Conservation (phyloP, 345 rosid genomes). For the Linum lewisii region DNA sequence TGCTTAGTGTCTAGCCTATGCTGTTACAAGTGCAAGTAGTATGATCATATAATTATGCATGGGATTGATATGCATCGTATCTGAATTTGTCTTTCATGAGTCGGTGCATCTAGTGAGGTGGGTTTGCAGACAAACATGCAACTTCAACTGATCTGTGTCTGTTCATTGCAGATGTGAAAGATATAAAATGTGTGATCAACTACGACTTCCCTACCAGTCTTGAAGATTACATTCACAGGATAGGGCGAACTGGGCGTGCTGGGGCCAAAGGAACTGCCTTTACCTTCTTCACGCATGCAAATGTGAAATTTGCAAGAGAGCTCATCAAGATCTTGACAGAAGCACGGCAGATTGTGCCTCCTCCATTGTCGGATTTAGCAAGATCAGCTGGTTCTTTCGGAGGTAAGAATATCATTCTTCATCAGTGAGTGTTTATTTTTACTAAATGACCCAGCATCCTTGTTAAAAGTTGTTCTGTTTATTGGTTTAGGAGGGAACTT, state of each 20-base stretch:
- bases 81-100: no score
- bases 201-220: slow-evolving; percentile 89
- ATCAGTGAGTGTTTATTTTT: neutral
- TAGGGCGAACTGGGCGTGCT: slow-evolving; percentile 96
- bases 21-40: neutral
- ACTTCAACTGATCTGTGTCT: neutral
- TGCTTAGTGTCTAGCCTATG: slow-evolving; percentile 9
- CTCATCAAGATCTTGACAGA: slow-evolving; percentile 84
- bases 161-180: slow-evolving; percentile 83
- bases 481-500: slow-evolving; percentile 55
- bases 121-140: no score
- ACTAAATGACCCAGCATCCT: neutral
- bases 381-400: slow-evolving; percentile 40
- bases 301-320: slow-evolving; percentile 75
- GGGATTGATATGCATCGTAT: neutral
- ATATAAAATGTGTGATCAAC: slow-evolving; percentile 94
- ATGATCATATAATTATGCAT: neutral
- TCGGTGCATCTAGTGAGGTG: no score
- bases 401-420: slow-evolving; percentile 30
- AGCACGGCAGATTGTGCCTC: slow-evolving; percentile 75
- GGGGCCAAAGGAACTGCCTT: slow-evolving; percentile 92
- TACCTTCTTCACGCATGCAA: slow-evolving; percentile 75
- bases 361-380: slow-evolving; percentile 49
- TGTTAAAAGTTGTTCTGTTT: slow-evolving; percentile 2
- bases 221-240: slow-evolving; percentile 94